phyloP scores from a whole-genome alignment of 495 filamentous ascomycete genomes.

The Penicillium samsonianum region DNA sequence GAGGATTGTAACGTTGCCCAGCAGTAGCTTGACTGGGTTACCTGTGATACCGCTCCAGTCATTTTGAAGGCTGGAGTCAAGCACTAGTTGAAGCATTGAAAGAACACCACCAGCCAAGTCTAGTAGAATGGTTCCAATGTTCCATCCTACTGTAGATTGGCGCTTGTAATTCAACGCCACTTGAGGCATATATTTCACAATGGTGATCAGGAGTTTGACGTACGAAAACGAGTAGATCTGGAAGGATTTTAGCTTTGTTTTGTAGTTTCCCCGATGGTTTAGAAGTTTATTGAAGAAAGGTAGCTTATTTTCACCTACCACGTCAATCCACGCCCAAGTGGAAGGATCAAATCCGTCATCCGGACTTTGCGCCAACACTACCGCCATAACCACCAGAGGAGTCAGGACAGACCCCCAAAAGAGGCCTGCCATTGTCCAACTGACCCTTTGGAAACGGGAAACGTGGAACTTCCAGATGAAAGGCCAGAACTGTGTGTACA shows the following conservation, averaged over 20 bases:
- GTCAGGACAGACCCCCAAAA: slow-evolving; percentile 64
- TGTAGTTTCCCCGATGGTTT: not conserved
- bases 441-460: slow-evolving; percentile 54
- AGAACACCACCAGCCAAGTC: slow-evolving; percentile 79
- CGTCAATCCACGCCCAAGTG: slow-evolving; percentile 76
- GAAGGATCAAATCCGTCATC: slow-evolving; percentile 55
- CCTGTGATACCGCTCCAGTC: slow-evolving; percentile 90
- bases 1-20: slow-evolving; percentile 80
- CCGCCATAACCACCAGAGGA: slow-evolving; percentile 54
- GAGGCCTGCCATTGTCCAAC: slow-evolving; percentile 64
- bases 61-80: slow-evolving; percentile 80
- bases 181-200: slow-evolving; percentile 93
- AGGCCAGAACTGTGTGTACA: slow-evolving; percentile 72
- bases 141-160: slow-evolving; percentile 83
- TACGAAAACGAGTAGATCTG: slow-evolving; percentile 81
- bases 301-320: slow-evolving; percentile 54
- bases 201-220: slow-evolving; percentile 82
- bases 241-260: not conserved
- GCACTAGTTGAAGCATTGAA: slow-evolving; percentile 76
- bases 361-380: slow-evolving; percentile 53
- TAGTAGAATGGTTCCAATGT: slow-evolving; percentile 80
- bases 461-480: slow-evolving; percentile 73
- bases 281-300: not conserved
- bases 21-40: slow-evolving; percentile 85
- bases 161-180: slow-evolving; percentile 78